Percentiles rank a stretch among this genome's conserved stretches.
Conservation (phyloP, 2,329 filamentous ascomycete genomes). For the Pseudogymnoascus sp. region DNA sequence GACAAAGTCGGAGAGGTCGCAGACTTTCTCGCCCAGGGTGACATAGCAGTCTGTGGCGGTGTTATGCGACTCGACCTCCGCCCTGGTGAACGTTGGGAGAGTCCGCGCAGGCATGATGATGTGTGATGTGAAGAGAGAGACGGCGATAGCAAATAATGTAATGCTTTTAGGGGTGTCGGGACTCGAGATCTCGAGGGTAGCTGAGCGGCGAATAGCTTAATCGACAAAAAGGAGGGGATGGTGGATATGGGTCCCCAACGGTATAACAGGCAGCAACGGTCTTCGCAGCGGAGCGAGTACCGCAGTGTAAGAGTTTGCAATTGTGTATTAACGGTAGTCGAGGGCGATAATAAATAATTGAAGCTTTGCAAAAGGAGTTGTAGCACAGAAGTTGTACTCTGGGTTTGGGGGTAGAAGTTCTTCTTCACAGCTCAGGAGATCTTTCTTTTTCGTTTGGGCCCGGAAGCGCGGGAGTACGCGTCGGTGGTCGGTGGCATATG, state of each 20-base stretch:
- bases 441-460: not conserved
- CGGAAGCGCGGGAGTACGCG: constrained; percentile 3
- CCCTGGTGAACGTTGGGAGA: constrained; percentile 72
- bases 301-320: not conserved
- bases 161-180: not conserved
- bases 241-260: not conserved
- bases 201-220: not conserved
- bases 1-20: constrained; percentile 88
- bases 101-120: constrained; percentile 65
- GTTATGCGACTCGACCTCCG: constrained; percentile 77
- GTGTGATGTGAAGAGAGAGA: not conserved
- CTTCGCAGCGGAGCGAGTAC: not conserved
- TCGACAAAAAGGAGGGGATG: not conserved
- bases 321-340: not conserved
- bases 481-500: not conserved
- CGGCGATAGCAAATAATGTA: not conserved
- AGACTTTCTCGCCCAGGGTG: constrained; percentile 81
- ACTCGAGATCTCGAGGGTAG: not conserved
- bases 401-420: not conserved
- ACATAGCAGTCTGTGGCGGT: constrained; percentile 83
- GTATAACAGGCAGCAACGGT: not conserved
- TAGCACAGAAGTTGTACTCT: not conserved
- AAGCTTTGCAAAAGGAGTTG: not conserved
- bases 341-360: not conserved
- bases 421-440: not conserved